Conservation (phyloP, 2,329 filamentous ascomycete genomes). For the Aphanocladium album region DNA sequence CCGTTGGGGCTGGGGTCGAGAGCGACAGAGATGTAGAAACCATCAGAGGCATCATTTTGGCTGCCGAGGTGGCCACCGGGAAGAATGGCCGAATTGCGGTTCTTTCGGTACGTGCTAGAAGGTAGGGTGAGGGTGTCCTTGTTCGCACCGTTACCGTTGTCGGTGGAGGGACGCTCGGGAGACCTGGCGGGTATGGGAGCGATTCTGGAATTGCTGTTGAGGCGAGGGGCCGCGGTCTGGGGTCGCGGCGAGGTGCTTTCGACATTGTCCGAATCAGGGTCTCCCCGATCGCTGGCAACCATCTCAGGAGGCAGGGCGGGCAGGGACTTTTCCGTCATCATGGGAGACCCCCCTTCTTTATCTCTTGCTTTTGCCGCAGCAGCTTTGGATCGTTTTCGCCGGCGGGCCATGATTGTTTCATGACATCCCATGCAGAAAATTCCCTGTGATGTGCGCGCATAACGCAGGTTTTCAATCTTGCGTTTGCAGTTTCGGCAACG, state of each 20-base stretch:
- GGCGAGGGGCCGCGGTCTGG: conserved; percentile 38
- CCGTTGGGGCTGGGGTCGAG: conserved; percentile 60
- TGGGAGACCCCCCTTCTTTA: conserved; percentile 54
- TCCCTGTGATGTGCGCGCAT: conserved; percentile 94
- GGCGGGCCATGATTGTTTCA: conserved; percentile 88
- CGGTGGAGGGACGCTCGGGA: conserved; percentile 44
- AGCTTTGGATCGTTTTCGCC: conserved; percentile 79
- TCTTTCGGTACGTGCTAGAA: conserved; percentile 70
- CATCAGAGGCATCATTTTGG: conserved; percentile 54
- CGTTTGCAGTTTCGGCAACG: conserved; percentile 96
- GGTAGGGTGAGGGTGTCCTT: conserved; percentile 64
- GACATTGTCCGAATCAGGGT: conserved; percentile 60
- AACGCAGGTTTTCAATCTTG: conserved; percentile 97
- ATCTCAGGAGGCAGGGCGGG: conserved; percentile 82
- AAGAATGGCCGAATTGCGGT: conserved; percentile 66
- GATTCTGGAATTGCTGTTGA: conserved; percentile 48
- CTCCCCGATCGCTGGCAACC: conserved; percentile 52
- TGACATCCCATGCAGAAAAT: conserved; percentile 99
- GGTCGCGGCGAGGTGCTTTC: conserved; percentile 65
- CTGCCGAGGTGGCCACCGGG: conserved; percentile 38
- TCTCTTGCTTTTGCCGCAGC: conserved; percentile 55
- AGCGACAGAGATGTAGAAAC: conserved; percentile 72
- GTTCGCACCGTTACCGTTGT: conserved; percentile 14
- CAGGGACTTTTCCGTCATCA: conserved; percentile 84
- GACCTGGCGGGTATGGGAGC: conserved; percentile 50